Conservation (phyloP, 768 basidiomycete species). For the Suillus placidus region DNA sequence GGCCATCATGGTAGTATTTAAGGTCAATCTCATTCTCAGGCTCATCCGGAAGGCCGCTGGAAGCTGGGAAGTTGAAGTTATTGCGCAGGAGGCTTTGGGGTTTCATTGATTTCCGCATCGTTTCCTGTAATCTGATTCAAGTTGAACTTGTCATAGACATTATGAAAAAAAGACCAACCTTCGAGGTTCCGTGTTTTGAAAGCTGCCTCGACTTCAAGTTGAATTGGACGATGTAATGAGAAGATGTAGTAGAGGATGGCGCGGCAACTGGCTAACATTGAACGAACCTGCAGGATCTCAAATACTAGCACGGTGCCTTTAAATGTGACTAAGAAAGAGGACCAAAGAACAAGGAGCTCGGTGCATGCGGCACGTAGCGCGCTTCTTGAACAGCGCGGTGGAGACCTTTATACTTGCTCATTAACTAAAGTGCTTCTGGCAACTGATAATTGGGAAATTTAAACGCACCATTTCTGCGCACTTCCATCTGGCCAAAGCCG, state of each 20-base stretch:
- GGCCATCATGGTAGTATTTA: not conserved
- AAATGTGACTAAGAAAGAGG: not conserved
- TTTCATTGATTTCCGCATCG: not conserved
- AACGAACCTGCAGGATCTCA: not conserved
- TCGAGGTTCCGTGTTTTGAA: not conserved
- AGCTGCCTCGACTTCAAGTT: not conserved
- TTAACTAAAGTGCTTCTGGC: not conserved
- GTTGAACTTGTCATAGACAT: not conserved
- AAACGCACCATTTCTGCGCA: not conserved
- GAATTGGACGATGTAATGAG: not conserved
- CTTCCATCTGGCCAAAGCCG: not conserved
- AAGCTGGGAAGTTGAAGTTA: conserved; percentile 30
- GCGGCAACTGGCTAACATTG: not conserved
- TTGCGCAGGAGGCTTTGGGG: conserved; percentile 1
- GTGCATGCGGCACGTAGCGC: not conserved
- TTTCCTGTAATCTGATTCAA: not conserved
- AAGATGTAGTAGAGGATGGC: not conserved
- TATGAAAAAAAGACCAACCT: not conserved
- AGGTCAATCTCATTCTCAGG: conserved; percentile 21
- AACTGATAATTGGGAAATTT: not conserved
- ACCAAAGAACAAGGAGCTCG: not conserved
- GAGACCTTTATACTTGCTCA: not conserved
- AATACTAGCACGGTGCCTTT: not conserved
- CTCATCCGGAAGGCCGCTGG: conserved; percentile 25
- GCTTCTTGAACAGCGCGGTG: not conserved